Evolutionary conservation across 1,139 yeast genomes (phyloP), one percentile per base, ranked within the genome.

Genomic region (Sugiyamaella neomexicana): DNA sequence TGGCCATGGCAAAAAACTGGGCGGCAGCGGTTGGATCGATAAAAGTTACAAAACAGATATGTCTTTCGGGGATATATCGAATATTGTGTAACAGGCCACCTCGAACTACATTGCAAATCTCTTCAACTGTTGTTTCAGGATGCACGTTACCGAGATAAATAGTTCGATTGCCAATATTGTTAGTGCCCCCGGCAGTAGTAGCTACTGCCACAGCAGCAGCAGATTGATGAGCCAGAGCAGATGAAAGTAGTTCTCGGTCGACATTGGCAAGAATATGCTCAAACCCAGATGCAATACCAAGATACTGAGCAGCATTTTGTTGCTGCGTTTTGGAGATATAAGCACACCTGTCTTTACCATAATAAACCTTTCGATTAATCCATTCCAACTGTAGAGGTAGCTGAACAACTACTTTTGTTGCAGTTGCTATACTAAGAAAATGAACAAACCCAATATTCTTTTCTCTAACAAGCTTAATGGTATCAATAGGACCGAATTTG

Each of bases 281-380:
- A 81, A 85, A 83, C 27, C 95, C 95, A 20, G 96, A 95, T 41
- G 91, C 90, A 62, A 90, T 79, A 1, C 97, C 97, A 58, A 91
- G 75, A 69, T 89, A 91, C 72, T 91, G 96, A 7, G 97, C 97
- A 20, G 98, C 98, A 70, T 91, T 90, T 68, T 91, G 97, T 72
- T 90, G 97, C 72, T 93, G 97, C 29, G 97, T 88, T 70, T 89
- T 89, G 38, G 97, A 89, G 52, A 91, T 88, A 66, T 79, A 80
- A 2, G 82, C 81, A 65, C 96, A 89, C 69, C 96, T 79, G 71
- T 91, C 97, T 71, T 87, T 87, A 57, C 97, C 97, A 68, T 88
- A 90, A 65, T 81, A 86, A 43, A 89, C 83, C 65, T 86, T 86
- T 59, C 86, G 81, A 54, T 76, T 76, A 29, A 78, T 74, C 73